Evolutionary conservation across 345 rosid species (phyloP).

Genomic region (Passiflora organensis): DNA sequence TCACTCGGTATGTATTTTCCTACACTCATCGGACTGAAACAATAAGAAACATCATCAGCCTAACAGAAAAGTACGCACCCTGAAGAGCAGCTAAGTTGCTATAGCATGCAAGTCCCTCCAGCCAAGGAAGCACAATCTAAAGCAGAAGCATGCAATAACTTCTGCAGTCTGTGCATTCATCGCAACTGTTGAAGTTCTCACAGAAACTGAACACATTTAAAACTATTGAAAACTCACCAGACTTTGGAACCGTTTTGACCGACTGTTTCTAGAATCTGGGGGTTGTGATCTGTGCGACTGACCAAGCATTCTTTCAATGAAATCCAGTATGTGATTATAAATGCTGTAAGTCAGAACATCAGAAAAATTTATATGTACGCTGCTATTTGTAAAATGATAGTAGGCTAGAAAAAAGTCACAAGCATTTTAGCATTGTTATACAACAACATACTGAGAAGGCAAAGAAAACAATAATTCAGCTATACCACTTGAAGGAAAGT

Average conservation of each 20-base stretch:
- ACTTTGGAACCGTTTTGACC: constrained; percentile 8
- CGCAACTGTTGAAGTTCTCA: background rate
- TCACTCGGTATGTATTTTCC: constrained; percentile 14
- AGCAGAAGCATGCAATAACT: too few relatives aligned
- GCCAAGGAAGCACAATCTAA: too few relatives aligned
- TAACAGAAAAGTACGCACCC: too few relatives aligned
- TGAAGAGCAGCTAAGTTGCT: too few relatives aligned
- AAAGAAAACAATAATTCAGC: background rate
- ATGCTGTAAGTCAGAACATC: constrained; percentile 17
- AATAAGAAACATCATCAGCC: background rate
- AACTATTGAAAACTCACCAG: constrained; percentile 11
- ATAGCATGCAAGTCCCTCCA: too few relatives aligned
- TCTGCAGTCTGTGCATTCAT: background rate
- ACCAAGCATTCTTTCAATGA: constrained; percentile 21
- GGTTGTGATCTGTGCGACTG: constrained; percentile 14
- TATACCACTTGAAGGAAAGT: background rate
- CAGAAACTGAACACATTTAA: background rate
- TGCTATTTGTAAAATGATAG: too few relatives aligned
- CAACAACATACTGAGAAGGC: background rate
- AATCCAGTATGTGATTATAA: constrained; percentile 30
- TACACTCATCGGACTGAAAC: constrained; percentile 19
- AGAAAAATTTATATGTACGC: too few relatives aligned
- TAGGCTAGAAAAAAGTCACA: background rate
- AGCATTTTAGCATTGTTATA: background rate
- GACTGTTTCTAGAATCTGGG: constrained; percentile 9